Base-by-base conservation (phyloP, 148 eudicot species). In the Diospyros lotus region DNA sequence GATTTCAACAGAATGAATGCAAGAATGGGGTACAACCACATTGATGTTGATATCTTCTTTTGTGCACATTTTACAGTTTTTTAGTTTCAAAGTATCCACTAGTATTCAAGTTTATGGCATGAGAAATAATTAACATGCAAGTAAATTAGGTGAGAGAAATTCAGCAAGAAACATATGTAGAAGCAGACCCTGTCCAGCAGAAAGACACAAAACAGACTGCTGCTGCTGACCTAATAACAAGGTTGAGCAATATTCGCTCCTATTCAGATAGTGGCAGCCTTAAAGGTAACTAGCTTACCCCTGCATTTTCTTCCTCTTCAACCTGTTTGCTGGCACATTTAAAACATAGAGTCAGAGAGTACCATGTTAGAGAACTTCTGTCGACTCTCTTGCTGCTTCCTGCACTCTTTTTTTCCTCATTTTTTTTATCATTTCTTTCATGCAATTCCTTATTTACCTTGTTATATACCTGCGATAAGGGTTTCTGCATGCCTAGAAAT, bases 171-270 rank as follows among this genome's bases (percentile, higher is more conserved):
- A 83, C 75, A 10, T 75, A 72, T 77, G 79, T 76, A 43, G 90
- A 91, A 84, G 78, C 87, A 40, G 90, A 87, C 67, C 68, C 85
- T 1, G 80, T 63, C 77, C 85, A 84, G 76, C 89, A 88, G 69
- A 91, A 80, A 85, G 98, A 87, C 38, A 81, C 79, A 45, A 94
- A 84, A 80, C 97, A 91, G 77, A 84, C 95, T 60, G 89, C 93
- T 77, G 98, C 95, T 46, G 75, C 86, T 60, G 93, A 89, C 80
- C 86, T 94, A 15, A 85, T 90, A 12, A 86, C 93, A 62, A 88
- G 95, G 84, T 74, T 94, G 78, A 91, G 84, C 50, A 80, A 88
- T 78, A 44, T 78, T 46, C 95, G 84, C 40, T 76, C 91, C 2
- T 69, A 77, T 81, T 83, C 95, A 42, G 98, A 91, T 84, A 68